phyloP scores from a whole-genome alignment of 768 basidiomycete genomes.

The Leccinum barrowsii region DNA sequence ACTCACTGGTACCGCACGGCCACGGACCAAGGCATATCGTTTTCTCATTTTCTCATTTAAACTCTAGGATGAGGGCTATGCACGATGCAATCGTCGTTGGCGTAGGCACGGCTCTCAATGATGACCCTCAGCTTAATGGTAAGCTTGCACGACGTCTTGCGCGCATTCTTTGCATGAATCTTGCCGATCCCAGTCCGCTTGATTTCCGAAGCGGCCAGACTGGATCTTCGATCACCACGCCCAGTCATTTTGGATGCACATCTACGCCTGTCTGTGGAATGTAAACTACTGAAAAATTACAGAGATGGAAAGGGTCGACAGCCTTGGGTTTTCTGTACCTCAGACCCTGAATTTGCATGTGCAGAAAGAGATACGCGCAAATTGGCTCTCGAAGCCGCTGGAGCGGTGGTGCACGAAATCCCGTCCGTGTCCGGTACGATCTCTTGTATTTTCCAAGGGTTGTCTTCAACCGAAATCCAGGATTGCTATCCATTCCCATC shows the following conservation, averaged over 20 bases:
- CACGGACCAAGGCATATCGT: neutral
- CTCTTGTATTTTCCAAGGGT: neutral
- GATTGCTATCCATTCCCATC: slow-evolving; percentile 40
- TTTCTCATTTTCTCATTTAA: neutral
- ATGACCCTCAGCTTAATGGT: slow-evolving; percentile 95
- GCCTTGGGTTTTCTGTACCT: slow-evolving; percentile 68
- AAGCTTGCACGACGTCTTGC: slow-evolving; percentile 22
- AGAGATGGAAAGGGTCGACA: slow-evolving; percentile 53
- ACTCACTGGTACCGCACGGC: slow-evolving; percentile 72
- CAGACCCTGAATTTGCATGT: neutral
- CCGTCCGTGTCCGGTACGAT: slow-evolving; percentile 37
- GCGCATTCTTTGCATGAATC: neutral
- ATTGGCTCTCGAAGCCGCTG: slow-evolving; percentile 53
- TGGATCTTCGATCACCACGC: slow-evolving; percentile 52
- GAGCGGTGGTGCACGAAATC: slow-evolving; percentile 62
- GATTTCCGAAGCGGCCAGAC: slow-evolving; percentile 40
- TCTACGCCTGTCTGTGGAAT: slow-evolving; percentile 61
- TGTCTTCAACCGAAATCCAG: slow-evolving; percentile 19
- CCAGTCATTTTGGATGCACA: slow-evolving; percentile 82
- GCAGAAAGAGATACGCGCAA: slow-evolving; percentile 33
- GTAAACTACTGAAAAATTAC: slow-evolving; percentile 70
- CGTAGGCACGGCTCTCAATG: slow-evolving; percentile 83
- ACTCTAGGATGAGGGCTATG: slow-evolving; percentile 77
- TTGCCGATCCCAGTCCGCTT: slow-evolving; percentile 44
- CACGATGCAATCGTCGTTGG: slow-evolving; percentile 94